Base-by-base conservation (phyloP, 2,329 filamentous ascomycete genomes). In the Arthrinium puccinioides region DNA sequence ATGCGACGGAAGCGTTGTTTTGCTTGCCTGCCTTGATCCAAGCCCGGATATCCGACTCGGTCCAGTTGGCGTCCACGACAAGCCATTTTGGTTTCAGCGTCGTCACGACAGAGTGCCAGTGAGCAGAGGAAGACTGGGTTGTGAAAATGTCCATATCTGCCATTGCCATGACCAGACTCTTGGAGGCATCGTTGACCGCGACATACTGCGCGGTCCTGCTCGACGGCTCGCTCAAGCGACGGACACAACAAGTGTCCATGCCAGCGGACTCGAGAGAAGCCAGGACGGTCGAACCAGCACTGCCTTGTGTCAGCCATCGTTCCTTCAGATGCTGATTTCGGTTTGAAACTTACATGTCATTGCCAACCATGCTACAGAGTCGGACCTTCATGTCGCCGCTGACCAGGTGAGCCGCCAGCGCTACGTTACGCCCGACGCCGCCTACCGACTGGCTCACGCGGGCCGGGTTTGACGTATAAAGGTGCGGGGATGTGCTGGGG, bases 401-500 rank as follows among this genome's bases (percentile, higher is more conserved):
- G 11, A 70, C 70, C 21, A 81, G 73, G 47, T 88, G 84, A 1
- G 86, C 82, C 30, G 90, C 89, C 32, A 87, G 74, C 13, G 92
- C 87, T 30, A 97, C 87, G 52, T 97, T 97, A 53, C 88, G 82
- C 6, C 87, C 92, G 7, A 97, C 92, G 6, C 92, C 92, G 10
- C 92, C 92, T 7, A 96, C 74, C 1, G 84, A 86, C 54, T 94
- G 87, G 24, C 67, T 78, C 46, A 96, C 94, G 11, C 69, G 66
- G 7, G 88, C 79, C 33, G 86, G 86, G 52, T 97, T 97, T 1
- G 90, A 97, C 1, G 88, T 95, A 42, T 89, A 76, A 25, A 81
- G 66, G 35, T 72, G 64, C 6, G 79, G 72, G 5, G 61, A 56
- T 7, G 52, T 46, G 28, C 56, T 44, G 40, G 44, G 49, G 23